Base-by-base conservation (phyloP, 2,329 filamentous ascomycete genomes). In the Sarocladium strictum region DNA sequence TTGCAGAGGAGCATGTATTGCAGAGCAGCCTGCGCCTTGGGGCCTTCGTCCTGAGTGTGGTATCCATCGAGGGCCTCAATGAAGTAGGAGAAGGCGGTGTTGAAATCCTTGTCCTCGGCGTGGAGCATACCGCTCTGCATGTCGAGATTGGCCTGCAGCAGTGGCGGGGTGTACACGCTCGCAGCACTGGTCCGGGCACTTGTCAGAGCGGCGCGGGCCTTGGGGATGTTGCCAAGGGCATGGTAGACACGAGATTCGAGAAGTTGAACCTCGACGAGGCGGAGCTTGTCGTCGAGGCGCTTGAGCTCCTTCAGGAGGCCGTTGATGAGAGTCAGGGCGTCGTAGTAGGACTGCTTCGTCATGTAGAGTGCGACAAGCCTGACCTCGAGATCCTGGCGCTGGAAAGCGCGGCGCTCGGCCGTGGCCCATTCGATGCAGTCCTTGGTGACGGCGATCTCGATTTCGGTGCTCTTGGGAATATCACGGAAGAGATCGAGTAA, bases 1-100 rank as follows among this genome's bases (percentile, higher is more conserved):
- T 99, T 99, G 85, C 94, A 97, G 33, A 99, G 85, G 54, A 99
- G 83, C 94, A 99, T 99, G 79, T 99, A 99, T 77, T 99, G 94
- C 61, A 99, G 79, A 11, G 94, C 91, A 12, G 93, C 90, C n/a
- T 93, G 95, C n/a, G 95, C 94, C 73, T 92, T 91, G 60, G 80
- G 76, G 37, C 85, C 77, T 68, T 96, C 91, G 62, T 99, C 94
- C 70, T 96, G 91, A 47, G 87, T 86, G 74, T 94, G 90, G 73
- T 97, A 99, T 57, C 94, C 94, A 69, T 99, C 94, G 59, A 99
- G 84, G 2, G 95, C 94, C 76, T 99, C 94, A 72, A 99, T 97
- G 73, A 99, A 99, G 80, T 99, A 99, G 51, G 92, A 97, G 73
- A 89, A 99, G 51, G 94, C 90, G 24, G 94, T 99, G 77, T 95